Evolutionary conservation across 257 asterid species (phyloP), one percentile per base, ranked within the genome.

Genomic region (Ehretia macrophylla): DNA sequence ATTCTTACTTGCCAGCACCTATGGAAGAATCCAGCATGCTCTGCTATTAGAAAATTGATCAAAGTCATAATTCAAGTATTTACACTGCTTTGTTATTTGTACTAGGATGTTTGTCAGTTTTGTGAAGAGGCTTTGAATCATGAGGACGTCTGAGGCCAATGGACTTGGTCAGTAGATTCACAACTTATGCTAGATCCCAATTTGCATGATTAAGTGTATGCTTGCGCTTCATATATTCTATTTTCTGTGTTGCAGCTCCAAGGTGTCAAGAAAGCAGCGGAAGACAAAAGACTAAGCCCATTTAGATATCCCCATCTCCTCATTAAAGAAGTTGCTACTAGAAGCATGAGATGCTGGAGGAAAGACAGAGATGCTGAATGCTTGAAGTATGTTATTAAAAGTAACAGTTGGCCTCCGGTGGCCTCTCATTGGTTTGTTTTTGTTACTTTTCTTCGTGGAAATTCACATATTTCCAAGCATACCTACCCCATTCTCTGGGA

Each of bases 101-200:
- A 38, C 51, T 81, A 90, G 96, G 81, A 87, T 90, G 85, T 90
- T 90, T 71, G 64, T 83, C 63, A 67, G 73, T 65, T 84, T 94
- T 0, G 89, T 80, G 70, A 87, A 79, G 80, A 83, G 95, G 66
- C 90, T 90, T 37, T 76, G 90, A 56, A 85, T 90, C 74, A 83
- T 68, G 87, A 85, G 85, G 75, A 79, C 85, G 11, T 68, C 83
- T 22, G 91, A 83, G 55, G 96, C 87, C 65, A 83, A 85, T 62
- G 96, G 95, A 76, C 78, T 83, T 23, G 85, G 93, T n/a, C n/a
- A n/a, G n/a, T 82, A 12, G 13, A 46, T 11, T 42, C 32, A 58
- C 32, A 59, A 32, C 14, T 52, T 22, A 18, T 58, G 23, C 4
- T 20, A 14, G 47, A 46, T 22, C 35, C 56, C 17, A 23, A 23